A percentile compares a stretch with the other conserved stretches of the same genome.
phyloP scores from a whole-genome alignment of 2,329 filamentous ascomycete species.

The Alternaria atra region DNA sequence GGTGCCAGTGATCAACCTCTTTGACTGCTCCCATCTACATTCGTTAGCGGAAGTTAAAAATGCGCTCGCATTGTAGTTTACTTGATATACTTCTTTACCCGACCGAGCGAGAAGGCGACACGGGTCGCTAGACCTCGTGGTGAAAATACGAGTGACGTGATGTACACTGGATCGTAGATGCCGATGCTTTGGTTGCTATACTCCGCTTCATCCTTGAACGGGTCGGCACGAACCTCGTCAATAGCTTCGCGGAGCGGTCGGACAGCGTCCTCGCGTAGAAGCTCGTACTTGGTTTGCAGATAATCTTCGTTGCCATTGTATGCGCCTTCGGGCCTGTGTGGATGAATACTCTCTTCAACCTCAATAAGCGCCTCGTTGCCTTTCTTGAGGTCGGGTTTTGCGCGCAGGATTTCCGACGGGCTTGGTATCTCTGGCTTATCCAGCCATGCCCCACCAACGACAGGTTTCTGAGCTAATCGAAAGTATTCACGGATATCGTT shows the following conservation, averaged over 20 bases:
- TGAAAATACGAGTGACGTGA: slow-evolving; percentile 71
- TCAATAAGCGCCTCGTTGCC: slow-evolving; percentile 28
- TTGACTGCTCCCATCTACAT: slow-evolving; percentile 67
- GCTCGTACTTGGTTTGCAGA: slow-evolving; percentile 75
- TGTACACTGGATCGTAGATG: slow-evolving; percentile 64
- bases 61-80: not conserved
- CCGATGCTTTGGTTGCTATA: slow-evolving; percentile 46
- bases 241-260: slow-evolving; percentile 75
- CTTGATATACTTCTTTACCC: slow-evolving; percentile 71
- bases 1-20: slow-evolving; percentile 64
- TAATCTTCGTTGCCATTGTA: slow-evolving; percentile 73
- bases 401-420: slow-evolving; percentile 58
- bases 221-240: slow-evolving; percentile 43
- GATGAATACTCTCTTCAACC: slow-evolving; percentile 28
- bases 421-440: slow-evolving; percentile 64
- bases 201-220: slow-evolving; percentile 61
- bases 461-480: slow-evolving; percentile 22
- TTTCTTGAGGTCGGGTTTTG: slow-evolving; percentile 4
- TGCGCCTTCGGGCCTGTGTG: slow-evolving; percentile 54
- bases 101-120: slow-evolving; percentile 74
- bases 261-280: slow-evolving; percentile 78
- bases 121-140: slow-evolving; percentile 70
- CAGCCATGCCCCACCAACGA: slow-evolving; percentile 39
- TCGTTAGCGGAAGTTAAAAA: not conserved
- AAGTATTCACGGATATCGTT: slow-evolving; percentile 43